A percentile compares a stretch with the other conserved stretches of the same genome.
Conservation (phyloP, 108 stramenopile genomes). For the Fragilariopsis cylindrus region DNA sequence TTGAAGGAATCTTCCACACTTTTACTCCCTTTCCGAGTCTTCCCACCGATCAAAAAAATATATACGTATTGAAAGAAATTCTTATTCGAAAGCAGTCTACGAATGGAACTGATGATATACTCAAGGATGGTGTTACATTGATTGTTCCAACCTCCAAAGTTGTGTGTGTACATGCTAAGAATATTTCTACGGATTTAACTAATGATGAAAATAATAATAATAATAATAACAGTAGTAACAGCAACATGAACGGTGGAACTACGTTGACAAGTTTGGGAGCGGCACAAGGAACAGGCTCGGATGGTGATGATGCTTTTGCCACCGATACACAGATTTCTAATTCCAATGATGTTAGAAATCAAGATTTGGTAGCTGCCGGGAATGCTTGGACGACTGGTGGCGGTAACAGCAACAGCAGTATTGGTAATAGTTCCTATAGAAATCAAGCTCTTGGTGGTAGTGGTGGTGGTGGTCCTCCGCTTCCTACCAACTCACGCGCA, state of each 20-base stretch:
- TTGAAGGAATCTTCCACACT: slow-evolving; percentile 79
- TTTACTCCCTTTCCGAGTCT: slow-evolving; percentile 62
- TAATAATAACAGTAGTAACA: background rate
- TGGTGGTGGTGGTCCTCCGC: slow-evolving; percentile 19
- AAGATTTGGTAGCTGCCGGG: slow-evolving; percentile 72
- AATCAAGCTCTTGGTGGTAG: background rate
- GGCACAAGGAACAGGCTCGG: background rate
- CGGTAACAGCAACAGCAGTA: slow-evolving; percentile 6
- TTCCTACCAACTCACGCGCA: slow-evolving; percentile 17
- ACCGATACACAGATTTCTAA: slow-evolving; percentile 79
- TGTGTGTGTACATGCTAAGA: slow-evolving; percentile 50
- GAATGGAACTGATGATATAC: background rate
- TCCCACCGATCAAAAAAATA: slow-evolving; percentile 43
- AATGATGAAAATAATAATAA: too few relatives aligned
- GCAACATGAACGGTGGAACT: slow-evolving; percentile 18
- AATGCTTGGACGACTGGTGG: slow-evolving; percentile 68
- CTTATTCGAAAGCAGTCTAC: slow-evolving; percentile 29
- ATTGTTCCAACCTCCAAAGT: slow-evolving; percentile 59
- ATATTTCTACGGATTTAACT: slow-evolving; percentile 46
- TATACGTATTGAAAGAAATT: slow-evolving; percentile 68
- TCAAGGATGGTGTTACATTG: slow-evolving; percentile 57
- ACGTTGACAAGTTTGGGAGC: slow-evolving; percentile 5
- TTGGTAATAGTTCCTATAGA: background rate
- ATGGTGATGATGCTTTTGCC: slow-evolving; percentile 31
- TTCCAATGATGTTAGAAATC: slow-evolving; percentile 27